phyloP scores from a whole-genome alignment of 805 yeast species.

The Nakazawaea wickerhamii region DNA sequence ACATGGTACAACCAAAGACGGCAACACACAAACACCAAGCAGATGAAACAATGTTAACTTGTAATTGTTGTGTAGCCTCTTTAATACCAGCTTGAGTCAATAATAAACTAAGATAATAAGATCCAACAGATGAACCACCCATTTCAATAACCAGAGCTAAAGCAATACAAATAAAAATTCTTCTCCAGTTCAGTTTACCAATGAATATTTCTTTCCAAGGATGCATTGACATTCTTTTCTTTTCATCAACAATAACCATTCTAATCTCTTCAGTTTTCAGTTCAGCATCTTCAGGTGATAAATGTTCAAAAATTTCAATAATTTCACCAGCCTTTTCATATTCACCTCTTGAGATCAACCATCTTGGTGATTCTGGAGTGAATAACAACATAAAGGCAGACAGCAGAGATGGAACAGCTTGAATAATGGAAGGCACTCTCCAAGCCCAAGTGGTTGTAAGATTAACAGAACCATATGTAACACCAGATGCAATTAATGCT shows the following conservation, averaged over 20 bases:
- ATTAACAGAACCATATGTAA: slow-evolving; percentile 25
- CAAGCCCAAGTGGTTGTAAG: slow-evolving; percentile 25
- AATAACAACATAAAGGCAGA: slow-evolving; percentile 18
- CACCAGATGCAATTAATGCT: slow-evolving; percentile 24
- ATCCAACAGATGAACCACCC: slow-evolving; percentile 23
- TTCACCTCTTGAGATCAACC: slow-evolving; percentile 21
- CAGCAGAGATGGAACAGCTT: slow-evolving; percentile 22
- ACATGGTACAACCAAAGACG: slow-evolving; percentile 20
- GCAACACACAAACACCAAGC: slow-evolving; percentile 20
- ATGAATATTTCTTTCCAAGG: slow-evolving; percentile 22
- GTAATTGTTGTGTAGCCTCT: slow-evolving; percentile 19
- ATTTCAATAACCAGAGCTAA: slow-evolving; percentile 24
- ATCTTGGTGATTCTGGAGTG: slow-evolving; percentile 30
- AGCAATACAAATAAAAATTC: slow-evolving; percentile 23
- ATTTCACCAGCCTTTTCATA: slow-evolving; percentile 22
- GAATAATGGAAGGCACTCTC: slow-evolving; percentile 25
- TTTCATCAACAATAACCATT: slow-evolving; percentile 19
- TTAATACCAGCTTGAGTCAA: slow-evolving; percentile 22
- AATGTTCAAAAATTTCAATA: slow-evolving; percentile 17
- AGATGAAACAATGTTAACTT: slow-evolving; percentile 24
- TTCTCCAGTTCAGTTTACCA: slow-evolving; percentile 20
- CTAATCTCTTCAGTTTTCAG: slow-evolving; percentile 20
- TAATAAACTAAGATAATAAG: slow-evolving; percentile 30
- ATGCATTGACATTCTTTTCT: slow-evolving; percentile 14
- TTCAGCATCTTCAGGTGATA: slow-evolving; percentile 17